Base-by-base conservation (phyloP, 2,329 filamentous ascomycete species). In the Fusarium brevicatenulatum region DNA sequence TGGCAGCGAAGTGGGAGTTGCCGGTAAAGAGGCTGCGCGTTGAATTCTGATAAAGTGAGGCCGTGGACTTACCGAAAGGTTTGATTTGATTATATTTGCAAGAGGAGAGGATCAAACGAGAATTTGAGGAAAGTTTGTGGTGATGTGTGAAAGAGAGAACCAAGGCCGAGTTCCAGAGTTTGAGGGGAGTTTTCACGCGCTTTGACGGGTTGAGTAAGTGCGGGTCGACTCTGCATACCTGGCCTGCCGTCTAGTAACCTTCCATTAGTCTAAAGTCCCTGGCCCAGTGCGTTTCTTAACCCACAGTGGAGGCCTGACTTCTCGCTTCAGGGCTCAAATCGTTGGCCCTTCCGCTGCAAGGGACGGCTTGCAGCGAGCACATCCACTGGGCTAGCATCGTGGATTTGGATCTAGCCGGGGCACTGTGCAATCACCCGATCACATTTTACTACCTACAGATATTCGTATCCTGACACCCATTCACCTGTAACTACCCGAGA, bases 251-350 rank as follows among this genome's bases (percentile, higher is more conserved):
- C 42, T 73, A 65, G 73, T 68, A 34, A 37, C 32, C 34, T 36
- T 62, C 36, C 36, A 19, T 40, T 63, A 36, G 32, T 52, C 12
- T 36, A 36, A 71, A 70, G 61, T 68, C 44, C 49, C 37, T 55
- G 37, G 46, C 66, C 50, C 68, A 71, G 68, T 54, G 63, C 53
- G n/a, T 44, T 52, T 64, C 30, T 25, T 5, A 59, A 47, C 23
- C 70, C 56, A 52, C 68, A 67, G 67, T 70, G 64, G 68, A 55
- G 50, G 50, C 39, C 40, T 36, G 13, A 7, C 40, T 52, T 75
- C 73, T 75, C 73, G 73, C 73, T 75, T 74, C 68, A 74, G 73
- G 70, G 73, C 72, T 69, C 42, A 71, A 71, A 71, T 74, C 72
- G 73, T 76, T 75, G 73, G 73, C 23, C 65, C 54, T 66, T 32